phyloP scores from a whole-genome alignment of 2,329 filamentous ascomycete species.

The Zymoseptoria crescenta region DNA sequence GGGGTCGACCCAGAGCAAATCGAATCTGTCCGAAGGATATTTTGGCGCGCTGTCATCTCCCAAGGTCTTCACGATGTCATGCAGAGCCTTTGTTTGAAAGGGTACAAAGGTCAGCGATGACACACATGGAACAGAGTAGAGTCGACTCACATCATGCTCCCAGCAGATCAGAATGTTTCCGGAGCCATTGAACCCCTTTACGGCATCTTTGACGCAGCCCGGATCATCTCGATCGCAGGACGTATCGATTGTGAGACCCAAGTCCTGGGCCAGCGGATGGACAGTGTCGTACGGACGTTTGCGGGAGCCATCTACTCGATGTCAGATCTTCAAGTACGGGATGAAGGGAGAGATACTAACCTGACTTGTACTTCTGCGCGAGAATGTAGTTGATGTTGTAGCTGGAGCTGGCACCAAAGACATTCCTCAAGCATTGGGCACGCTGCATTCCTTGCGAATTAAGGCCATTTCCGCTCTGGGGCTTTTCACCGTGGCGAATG shows the following conservation, averaged over 20 bases:
- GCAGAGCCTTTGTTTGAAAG: conserved; percentile 26
- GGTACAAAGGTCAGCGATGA: too few species aligned
- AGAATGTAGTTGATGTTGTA: conserved; percentile 55
- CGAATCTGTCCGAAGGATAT: conserved; percentile 43
- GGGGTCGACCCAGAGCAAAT: conserved; percentile 53
- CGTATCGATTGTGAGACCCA: conserved; percentile 48
- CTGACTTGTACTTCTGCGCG: conserved; percentile 46
- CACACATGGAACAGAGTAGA: too few species aligned
- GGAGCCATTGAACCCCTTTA: conserved; percentile 40
- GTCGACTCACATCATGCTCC: conserved; percentile 43
- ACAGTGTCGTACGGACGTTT: conserved; percentile 52
- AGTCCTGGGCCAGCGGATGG: conserved; percentile 46
- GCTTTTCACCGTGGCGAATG: conserved; percentile 59
- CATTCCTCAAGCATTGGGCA: conserved; percentile 50
- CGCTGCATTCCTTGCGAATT: conserved; percentile 46
- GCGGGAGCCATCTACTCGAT: conserved; percentile 40
- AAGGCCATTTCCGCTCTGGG: conserved; percentile 43
- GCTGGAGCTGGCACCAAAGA: conserved; percentile 46
- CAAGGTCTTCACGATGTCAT: conserved; percentile 45
- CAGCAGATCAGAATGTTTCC: conserved; percentile 57
- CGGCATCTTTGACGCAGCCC: conserved; percentile 46
- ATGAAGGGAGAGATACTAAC: conserved; percentile 24
- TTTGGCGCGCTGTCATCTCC: conserved; percentile 43
- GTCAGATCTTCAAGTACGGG: background rate
- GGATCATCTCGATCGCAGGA: conserved; percentile 50